phyloP scores from a whole-genome alignment of 2,329 filamentous ascomycete species.

The Fusarium agapanthi region DNA sequence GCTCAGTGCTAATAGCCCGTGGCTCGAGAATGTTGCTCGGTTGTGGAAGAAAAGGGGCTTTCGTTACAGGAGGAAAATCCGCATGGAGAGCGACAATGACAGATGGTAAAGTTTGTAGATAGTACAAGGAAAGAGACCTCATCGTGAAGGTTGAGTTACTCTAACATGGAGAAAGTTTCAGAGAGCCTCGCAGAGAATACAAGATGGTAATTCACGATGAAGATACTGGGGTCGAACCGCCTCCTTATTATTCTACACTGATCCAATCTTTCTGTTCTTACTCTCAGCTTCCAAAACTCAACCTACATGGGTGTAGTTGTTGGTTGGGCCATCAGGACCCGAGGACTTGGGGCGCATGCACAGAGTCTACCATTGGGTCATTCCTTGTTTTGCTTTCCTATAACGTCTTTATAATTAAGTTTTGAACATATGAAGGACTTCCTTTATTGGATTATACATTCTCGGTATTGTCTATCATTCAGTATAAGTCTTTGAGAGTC shows the following conservation, averaged over 20 bases:
- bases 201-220: background rate
- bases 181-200: background rate
- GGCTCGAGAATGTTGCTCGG: background rate
- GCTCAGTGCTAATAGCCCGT: conserved; percentile 26
- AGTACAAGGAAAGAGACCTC: background rate
- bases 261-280: background rate
- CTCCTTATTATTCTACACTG: background rate
- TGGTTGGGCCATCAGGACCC: background rate
- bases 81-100: background rate
- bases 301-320: background rate
- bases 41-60: background rate
- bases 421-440: background rate
- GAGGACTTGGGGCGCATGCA: background rate
- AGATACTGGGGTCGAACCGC: background rate
- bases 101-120: background rate
- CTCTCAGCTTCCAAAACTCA: background rate
- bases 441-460: background rate
- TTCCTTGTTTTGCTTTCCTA: background rate
- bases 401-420: background rate
- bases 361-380: background rate
- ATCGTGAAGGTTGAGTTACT: background rate
- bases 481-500: too few species aligned
- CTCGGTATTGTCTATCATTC: background rate
- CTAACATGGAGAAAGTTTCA: too few species aligned
- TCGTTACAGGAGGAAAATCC: background rate